Evolutionary conservation across 805 yeast species (phyloP).

Genomic region (Ogataea philodendri): DNA sequence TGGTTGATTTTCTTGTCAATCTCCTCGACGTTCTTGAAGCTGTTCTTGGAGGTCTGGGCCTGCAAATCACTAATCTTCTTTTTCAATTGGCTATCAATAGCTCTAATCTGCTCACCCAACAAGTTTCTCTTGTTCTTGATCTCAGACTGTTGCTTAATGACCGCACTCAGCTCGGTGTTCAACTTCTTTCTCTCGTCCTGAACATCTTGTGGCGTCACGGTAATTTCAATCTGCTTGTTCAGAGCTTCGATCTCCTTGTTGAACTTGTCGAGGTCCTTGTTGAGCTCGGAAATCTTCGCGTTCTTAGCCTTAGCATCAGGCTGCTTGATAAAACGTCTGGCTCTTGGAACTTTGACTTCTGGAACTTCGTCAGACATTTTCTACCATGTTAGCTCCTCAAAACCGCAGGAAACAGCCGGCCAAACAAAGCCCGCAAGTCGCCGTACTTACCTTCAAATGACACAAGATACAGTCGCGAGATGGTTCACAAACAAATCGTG

Average conservation of each 20-base stretch:
- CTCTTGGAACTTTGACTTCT: slow-evolving; percentile 27
- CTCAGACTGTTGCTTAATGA: slow-evolving; percentile 39
- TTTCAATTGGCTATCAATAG: slow-evolving; percentile 66
- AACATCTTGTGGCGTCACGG: slow-evolving; percentile 47
- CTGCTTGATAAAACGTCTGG: slow-evolving; percentile 61
- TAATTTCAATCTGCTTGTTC: slow-evolving; percentile 53
- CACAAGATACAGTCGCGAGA: slow-evolving; percentile 1
- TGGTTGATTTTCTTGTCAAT: slow-evolving; percentile 62
- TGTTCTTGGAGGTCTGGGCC: slow-evolving; percentile 65
- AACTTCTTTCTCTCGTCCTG: slow-evolving; percentile 51
- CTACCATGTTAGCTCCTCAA: slow-evolving; percentile 3
- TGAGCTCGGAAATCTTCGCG: slow-evolving; percentile 51
- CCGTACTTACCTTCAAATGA: no score
- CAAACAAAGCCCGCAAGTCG: neutral
- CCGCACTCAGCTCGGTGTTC: slow-evolving; percentile 44
- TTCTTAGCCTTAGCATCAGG: slow-evolving; percentile 71
- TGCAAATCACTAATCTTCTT: slow-evolving; percentile 74
- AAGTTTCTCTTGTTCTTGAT: slow-evolving; percentile 34
- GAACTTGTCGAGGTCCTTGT: slow-evolving; percentile 60
- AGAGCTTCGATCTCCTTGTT: slow-evolving; percentile 53
- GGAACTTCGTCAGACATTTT: slow-evolving; percentile 21
- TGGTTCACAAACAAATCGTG: no score
- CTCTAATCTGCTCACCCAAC: slow-evolving; percentile 63
- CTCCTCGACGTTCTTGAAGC: slow-evolving; percentile 64
- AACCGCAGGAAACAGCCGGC: neutral